Evolutionary conservation across 2,329 filamentous ascomycete species (phyloP).

Genomic region (Penicillium sp.): DNA sequence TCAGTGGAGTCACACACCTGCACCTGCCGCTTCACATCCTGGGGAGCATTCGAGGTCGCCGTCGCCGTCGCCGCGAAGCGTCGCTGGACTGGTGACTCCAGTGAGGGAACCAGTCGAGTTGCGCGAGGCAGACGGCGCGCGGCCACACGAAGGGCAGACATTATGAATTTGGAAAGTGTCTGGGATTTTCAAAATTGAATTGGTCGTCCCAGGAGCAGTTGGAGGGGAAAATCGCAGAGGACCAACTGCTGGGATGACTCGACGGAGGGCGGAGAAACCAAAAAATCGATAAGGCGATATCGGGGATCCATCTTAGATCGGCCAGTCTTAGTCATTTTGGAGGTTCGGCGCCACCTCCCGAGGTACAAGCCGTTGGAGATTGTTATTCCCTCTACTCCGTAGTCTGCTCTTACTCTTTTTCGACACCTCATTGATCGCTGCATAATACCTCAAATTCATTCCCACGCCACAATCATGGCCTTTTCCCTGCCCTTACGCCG

Average conservation of each 20-base stretch:
- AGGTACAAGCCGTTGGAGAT: constrained; percentile 1
- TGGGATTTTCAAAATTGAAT: constrained; percentile 1
- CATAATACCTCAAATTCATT: neutral
- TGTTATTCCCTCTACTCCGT: neutral
- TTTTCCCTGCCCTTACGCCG: constrained; percentile 28
- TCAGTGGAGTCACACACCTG: constrained; percentile 17
- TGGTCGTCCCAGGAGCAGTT: neutral
- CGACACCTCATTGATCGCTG: neutral
- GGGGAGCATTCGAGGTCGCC: constrained; percentile 31
- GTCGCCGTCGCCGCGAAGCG: constrained; percentile 37
- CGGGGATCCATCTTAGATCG: constrained; percentile 21
- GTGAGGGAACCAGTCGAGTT: constrained; percentile 29
- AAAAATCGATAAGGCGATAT: constrained; percentile 29
- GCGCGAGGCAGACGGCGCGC: constrained; percentile 38
- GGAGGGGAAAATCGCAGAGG: neutral
- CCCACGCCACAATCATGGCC: constrained; percentile 20
- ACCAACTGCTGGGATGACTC: constrained; percentile 4
- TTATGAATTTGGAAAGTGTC: constrained; percentile 14
- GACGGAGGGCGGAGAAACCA: constrained; percentile 12
- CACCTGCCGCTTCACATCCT: constrained; percentile 31
- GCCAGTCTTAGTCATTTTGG: constrained; percentile 13
- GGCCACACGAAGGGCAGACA: constrained; percentile 38
- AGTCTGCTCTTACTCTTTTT: neutral
- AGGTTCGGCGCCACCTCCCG: constrained; percentile 14
- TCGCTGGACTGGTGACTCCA: constrained; percentile 37